Percentiles rank a stretch among this genome's conserved stretches.
Conservation (phyloP, 2,329 filamentous ascomycete species). For the Alternaria sp. region DNA sequence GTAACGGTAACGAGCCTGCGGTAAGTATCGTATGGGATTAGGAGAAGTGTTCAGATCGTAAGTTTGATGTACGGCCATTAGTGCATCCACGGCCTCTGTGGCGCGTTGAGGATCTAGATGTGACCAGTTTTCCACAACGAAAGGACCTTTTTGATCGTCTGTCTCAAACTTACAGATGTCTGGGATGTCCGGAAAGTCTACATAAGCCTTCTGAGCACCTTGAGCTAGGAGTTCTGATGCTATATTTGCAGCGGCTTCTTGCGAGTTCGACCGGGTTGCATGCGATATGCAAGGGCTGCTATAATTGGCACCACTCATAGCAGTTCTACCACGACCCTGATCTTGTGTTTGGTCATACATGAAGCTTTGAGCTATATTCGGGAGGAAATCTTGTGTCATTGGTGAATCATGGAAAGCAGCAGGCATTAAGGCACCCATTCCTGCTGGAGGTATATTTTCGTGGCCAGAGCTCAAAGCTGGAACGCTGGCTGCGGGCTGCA, state of each 20-base stretch:
- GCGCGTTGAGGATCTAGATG: not conserved
- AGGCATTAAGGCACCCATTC: not conserved
- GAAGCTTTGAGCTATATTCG: not conserved
- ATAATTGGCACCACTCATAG: not conserved
- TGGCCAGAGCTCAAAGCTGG: not conserved
- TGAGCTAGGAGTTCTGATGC: constrained; percentile 2
- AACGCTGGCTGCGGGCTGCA: not conserved
- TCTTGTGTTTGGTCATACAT: not conserved
- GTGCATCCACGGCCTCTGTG: constrained; percentile 4
- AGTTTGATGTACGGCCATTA: constrained; percentile 7
- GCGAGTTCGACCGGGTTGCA: not conserved
- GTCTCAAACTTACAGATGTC: constrained; percentile 1
- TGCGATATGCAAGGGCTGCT: not conserved
- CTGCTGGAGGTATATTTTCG: not conserved
- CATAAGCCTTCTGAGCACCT: not conserved
- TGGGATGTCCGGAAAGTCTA: not conserved
- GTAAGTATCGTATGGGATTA: not conserved
- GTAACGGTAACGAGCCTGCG: not conserved
- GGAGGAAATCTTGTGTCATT: not conserved
- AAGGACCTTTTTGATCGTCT: not conserved
- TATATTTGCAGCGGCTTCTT: constrained; percentile 3
- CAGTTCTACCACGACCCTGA: not conserved
- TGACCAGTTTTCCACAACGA: not conserved
- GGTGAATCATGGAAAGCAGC: not conserved
- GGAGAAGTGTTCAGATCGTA: not conserved